These are phyloP conservation scores for Clitopilus hobsonii DNA, from an alignment of 768 basidiomycete species.

Conservation along the genomic window DNA sequence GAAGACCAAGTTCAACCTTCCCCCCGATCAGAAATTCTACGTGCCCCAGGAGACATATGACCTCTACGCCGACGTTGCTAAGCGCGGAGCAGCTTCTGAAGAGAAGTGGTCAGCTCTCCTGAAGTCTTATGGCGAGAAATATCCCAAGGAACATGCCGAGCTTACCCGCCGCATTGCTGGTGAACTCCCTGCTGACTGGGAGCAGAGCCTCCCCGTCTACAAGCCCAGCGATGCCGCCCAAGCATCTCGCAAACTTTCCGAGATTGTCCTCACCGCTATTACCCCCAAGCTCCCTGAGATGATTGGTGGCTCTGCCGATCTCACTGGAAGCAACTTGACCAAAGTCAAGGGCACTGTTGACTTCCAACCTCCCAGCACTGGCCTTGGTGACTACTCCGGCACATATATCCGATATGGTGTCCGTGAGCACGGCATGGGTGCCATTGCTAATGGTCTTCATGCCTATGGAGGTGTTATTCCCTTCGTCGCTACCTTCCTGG, in stretches of 20 bases:
- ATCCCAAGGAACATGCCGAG: slow-evolving; percentile 82
- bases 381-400: slow-evolving; percentile 79
- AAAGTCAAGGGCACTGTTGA: slow-evolving; percentile 81
- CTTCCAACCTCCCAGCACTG: slow-evolving; percentile 88
- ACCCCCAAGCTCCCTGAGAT: slow-evolving; percentile 78
- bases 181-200: slow-evolving; percentile 82
- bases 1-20: slow-evolving; percentile 83
- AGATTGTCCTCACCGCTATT: slow-evolving; percentile 78
- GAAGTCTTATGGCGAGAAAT: slow-evolving; percentile 65
- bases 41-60: slow-evolving; percentile 73
- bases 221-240: slow-evolving; percentile 78
- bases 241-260: slow-evolving; percentile 90
- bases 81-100: slow-evolving; percentile 72
- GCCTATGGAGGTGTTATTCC: slow-evolving; percentile 93
- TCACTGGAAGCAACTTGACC: slow-evolving; percentile 91
- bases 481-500: slow-evolving; percentile 89
- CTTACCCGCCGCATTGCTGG: slow-evolving; percentile 82
- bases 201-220: slow-evolving; percentile 81
- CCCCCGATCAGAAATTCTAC: slow-evolving; percentile 71
- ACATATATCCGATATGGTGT: slow-evolving; percentile 96
- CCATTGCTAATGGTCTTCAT: slow-evolving; percentile 85
- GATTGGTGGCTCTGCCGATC: slow-evolving; percentile 83
- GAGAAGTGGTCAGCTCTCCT: slow-evolving; percentile 70
- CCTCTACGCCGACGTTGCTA: slow-evolving; percentile 59
- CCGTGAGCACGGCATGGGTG: slow-evolving; percentile 96